These are phyloP conservation scores for Septoria petroselini DNA, from an alignment of 2,329 filamentous ascomycete species.

Conservation along the genomic window DNA sequence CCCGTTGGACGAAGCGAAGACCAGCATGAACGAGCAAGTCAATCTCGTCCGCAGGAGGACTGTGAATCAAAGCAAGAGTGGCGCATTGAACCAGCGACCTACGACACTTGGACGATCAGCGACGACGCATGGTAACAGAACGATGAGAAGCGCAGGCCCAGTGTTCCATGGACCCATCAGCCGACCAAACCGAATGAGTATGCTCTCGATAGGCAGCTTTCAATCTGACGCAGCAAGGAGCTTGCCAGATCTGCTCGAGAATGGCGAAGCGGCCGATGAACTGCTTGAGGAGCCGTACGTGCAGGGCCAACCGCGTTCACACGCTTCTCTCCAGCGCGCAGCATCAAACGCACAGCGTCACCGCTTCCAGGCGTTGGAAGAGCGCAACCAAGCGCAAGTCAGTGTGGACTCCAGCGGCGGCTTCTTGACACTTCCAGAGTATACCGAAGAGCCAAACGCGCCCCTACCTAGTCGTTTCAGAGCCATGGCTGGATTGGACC, in stretches of 20 bases:
- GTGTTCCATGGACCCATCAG: slow-evolving; percentile 4
- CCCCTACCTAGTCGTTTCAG: slow-evolving; percentile 39
- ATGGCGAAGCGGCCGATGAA: slow-evolving; percentile 28
- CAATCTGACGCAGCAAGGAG: slow-evolving; percentile 30
- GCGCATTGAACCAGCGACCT: slow-evolving; percentile 34
- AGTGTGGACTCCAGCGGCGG: slow-evolving; percentile 68
- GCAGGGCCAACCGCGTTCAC: slow-evolving; percentile 37
- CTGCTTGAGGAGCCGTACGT: slow-evolving; percentile 38
- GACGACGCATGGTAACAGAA: slow-evolving; percentile 31
- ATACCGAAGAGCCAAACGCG: slow-evolving; percentile 58
- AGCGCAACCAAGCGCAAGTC: slow-evolving; percentile 45
- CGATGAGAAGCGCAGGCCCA: slow-evolving; percentile 22
- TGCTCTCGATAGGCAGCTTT: slow-evolving; percentile 30
- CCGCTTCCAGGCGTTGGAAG: slow-evolving; percentile 61
- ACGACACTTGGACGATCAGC: slow-evolving; percentile 37
- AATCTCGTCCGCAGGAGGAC: slow-evolving; percentile 39
- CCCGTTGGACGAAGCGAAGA: slow-evolving; percentile 35
- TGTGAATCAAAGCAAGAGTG: slow-evolving; percentile 36
- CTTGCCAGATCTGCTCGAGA: slow-evolving; percentile 37
- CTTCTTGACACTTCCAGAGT: slow-evolving; percentile 78
- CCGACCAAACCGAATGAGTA: slow-evolving; percentile 25
- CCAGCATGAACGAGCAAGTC: slow-evolving; percentile 37
- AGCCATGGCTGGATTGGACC: slow-evolving; percentile 38
- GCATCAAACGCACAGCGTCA: slow-evolving; percentile 66
- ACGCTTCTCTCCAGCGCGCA: slow-evolving; percentile 36